Percentiles rank a stretch among this genome's conserved stretches.
phyloP scores from a whole-genome alignment of 805 yeast species.

The Nakazawaea holstii region DNA sequence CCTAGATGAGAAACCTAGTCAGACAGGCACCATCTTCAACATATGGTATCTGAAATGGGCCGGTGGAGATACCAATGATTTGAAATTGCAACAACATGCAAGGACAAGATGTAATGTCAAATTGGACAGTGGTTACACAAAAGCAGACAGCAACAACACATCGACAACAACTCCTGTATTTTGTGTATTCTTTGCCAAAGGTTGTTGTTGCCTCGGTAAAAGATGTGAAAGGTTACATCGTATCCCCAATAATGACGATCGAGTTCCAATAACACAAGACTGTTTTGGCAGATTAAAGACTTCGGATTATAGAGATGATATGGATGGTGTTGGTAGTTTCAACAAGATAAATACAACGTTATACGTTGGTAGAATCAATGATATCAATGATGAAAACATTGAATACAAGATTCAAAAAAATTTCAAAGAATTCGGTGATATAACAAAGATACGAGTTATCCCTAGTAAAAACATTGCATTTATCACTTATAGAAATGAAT shows the following conservation, averaged over 20 bases:
- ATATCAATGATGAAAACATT: conserved; percentile 30
- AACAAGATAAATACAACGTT: conserved; percentile 64
- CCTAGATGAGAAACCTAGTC: conserved; percentile 64
- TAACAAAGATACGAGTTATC: conserved; percentile 61
- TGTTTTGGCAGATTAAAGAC: conserved; percentile 92
- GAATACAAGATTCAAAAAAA: conserved; percentile 37
- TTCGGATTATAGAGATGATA: conserved; percentile 79
- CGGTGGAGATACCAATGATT: conserved; percentile 57
- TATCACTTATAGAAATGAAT: conserved; percentile 61
- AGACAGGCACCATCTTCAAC: conserved; percentile 75
- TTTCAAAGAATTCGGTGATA: conserved; percentile 72
- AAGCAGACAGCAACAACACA: conserved; percentile 48
- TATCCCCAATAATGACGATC: conserved; percentile 59
- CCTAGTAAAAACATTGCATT: conserved; percentile 69
- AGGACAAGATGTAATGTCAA: conserved; percentile 57
- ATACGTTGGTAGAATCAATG: conserved; percentile 60
- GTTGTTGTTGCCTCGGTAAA: conserved; percentile 76
- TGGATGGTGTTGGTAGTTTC: conserved; percentile 91
- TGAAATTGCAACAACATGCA: conserved; percentile 30
- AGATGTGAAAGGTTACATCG: conserved; percentile 77
- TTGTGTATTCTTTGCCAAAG: conserved; percentile 85
- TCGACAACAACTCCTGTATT: conserved; percentile 33
- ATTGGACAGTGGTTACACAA: conserved; percentile 71
- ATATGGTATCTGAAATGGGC: conserved; percentile 91
- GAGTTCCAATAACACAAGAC: conserved; percentile 59